Evolutionary conservation across 83 land plant genomes (phyloP), one percentile per base, ranked within the genome.

Genomic region (Picea mariana): DNA sequence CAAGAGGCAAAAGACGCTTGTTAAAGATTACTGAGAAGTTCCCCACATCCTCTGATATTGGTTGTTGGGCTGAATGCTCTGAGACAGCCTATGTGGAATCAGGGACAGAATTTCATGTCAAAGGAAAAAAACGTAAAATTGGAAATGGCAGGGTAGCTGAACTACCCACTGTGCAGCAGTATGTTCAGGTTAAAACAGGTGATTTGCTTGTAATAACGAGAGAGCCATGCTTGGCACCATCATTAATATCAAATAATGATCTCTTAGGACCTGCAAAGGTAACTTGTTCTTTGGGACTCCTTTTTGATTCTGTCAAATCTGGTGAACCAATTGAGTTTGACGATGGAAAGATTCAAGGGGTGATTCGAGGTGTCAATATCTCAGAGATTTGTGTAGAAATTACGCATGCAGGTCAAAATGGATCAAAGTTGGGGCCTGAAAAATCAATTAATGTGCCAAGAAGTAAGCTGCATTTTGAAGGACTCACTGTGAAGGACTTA

Each of bases 291-390:
- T 80, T 90, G 60, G 87, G 84, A 13, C 79, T 64, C 78, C 91
- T 91, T 15, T 89, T 89, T 83, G 90, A 87, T 40, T 81, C 88
- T 18, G 90, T 87, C 49, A 85, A 86, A 61, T 84, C 86, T 7
- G 94, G 94, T 31, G 91, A 89, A n/a, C 91, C 87, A 17, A 88
- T 92, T 47, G 85, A 88, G 75, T 92, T 92, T 85, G 94, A 92
- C 79, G 94, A 92, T 82, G 94, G 94, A 26, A 87, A 85, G 84
- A 89, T 92, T 38, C 82, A 82, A 83, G 94, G 91, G 12, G 85
- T 85, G 13, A 88, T 89, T 31, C 59, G 85, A 38, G 86, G 87
- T 55, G 83, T 83, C 20, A 84, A 85, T 17, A 69, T 67, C 9
- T 78, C 85, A 7, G 91, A 89, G 64, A 83, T 92, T 49, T 62